These are phyloP conservation scores for Aspergillus sp. DNA, from an alignment of 2,329 filamentous ascomycete genomes.

Conservation along the genomic window DNA sequence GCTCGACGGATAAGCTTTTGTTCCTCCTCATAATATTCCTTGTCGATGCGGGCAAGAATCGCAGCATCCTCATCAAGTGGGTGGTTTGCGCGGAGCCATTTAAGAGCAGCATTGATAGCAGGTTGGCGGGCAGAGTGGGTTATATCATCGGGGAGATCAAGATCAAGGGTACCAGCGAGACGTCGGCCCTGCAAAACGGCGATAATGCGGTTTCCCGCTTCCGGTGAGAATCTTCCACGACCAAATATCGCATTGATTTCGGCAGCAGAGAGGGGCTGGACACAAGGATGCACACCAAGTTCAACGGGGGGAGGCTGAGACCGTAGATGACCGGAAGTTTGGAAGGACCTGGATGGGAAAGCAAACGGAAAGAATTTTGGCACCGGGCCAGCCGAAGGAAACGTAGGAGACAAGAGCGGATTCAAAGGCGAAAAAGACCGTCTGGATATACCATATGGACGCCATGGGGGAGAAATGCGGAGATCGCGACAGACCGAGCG, in stretches of 20 bases:
- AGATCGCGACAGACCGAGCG: constrained; percentile 16
- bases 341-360: constrained; percentile 8
- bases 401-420: neutral
- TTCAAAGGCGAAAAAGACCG: constrained; percentile 8
- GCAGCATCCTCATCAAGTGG: constrained; percentile 46
- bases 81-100: constrained; percentile 38
- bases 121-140: constrained; percentile 24
- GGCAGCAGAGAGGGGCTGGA: constrained; percentile 25
- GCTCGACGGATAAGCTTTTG: constrained; percentile 31
- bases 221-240: constrained; percentile 18
- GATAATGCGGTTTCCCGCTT: constrained; percentile 33
- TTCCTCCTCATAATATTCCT: constrained; percentile 34
- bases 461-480: constrained; percentile 16
- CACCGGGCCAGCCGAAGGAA: neutral
- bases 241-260: constrained; percentile 35
- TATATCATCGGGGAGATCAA: constrained; percentile 38
- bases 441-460: constrained; percentile 10
- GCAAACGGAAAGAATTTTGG: neutral
- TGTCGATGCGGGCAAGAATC: constrained; percentile 41
- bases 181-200: constrained; percentile 40
- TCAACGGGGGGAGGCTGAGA: constrained; percentile 14
- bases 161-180: constrained; percentile 40
- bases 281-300: constrained; percentile 22
- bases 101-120: constrained; percentile 31
- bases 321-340: constrained; percentile 14